phyloP scores from a whole-genome alignment of 192 early-diverging fungal species.

The Coemansia sp. region DNA sequence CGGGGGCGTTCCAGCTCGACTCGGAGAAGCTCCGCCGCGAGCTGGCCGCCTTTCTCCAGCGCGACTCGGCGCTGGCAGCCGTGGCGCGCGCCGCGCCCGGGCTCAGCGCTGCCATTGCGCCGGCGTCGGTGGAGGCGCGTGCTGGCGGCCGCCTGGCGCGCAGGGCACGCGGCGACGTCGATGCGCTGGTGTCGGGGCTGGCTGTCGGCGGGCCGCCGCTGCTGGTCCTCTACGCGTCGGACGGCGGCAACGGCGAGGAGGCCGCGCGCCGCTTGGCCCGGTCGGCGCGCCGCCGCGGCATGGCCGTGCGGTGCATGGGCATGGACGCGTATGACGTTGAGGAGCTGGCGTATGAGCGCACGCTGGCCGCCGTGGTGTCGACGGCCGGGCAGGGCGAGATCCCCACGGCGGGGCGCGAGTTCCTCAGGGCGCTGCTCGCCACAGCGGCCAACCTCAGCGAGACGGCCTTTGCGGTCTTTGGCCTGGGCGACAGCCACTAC shows the following conservation, averaged over 20 bases:
- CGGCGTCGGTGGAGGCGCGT: constrained; percentile 65
- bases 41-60: constrained; percentile 78
- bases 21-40: constrained; percentile 69
- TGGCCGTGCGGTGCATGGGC: constrained; percentile 72
- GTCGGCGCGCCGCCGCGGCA: constrained; percentile 81
- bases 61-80: constrained; percentile 82
- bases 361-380: constrained; percentile 75
- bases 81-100: constrained; percentile 69
- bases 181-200: constrained; percentile 69
- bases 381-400: constrained; percentile 98
- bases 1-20: constrained; percentile 61
- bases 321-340: constrained; percentile 86
- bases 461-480: constrained; percentile 81
- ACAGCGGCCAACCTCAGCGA: constrained; percentile 64
- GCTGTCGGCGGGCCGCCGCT: constrained; percentile 71
- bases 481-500: constrained; percentile 93
- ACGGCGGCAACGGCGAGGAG: constrained; percentile 85
- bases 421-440: constrained; percentile 70
- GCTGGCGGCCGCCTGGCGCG: constrained; percentile 59
- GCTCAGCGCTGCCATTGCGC: constrained; percentile 56
- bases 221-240: constrained; percentile 87
- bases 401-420: constrained; percentile 87
- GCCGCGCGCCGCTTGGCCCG: constrained; percentile 80
- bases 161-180: constrained; percentile 69
- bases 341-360: constrained; percentile 74